Base-by-base conservation (phyloP, 352 stramenopile species). In the Phytophthora crassamura region DNA sequence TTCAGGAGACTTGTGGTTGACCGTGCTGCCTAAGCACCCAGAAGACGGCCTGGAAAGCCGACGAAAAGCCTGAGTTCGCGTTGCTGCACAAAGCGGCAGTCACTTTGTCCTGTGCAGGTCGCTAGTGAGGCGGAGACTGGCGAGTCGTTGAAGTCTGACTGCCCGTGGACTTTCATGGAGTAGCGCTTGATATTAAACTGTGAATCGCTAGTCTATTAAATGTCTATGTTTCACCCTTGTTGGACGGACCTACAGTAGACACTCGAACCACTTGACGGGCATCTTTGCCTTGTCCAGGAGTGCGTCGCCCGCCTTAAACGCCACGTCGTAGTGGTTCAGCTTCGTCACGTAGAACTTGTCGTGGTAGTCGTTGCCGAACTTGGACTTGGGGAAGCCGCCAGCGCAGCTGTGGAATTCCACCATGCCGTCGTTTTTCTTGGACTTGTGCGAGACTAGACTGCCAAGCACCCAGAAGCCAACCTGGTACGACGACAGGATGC, bases 261-360 rank as follows among this genome's bases (percentile, higher is more conserved):
- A 80, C 34, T 78, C 67, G 39, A 82, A 81, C 77, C 77, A 85
- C 55, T 80, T 80, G 30, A 76, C 46, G 16, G 71, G 71, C 64
- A 78, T 83, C 50, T 78, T 69, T 7, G 64, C 3, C 25, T 59
- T 65, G 20, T 67, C 58, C 39, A 74, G 53, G 48, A 72, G 49
- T 11, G 51, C 63, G 59, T 87, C 78, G 12, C 75, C 75, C 18
- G 66, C 41, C 22, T 63, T 70, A 42, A 87, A 84, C 3, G 73
- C 55, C 25, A 70, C 72, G 57, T 87, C 78, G 5, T 57, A 46
- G 54, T 74, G 66, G 30, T 74, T 74, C 25, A 70, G 48, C 12
- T 70, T 58, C 3, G 66, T 43, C 34, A 52, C 71, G 70, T 70
- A 84, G 64, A 69, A 84, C 7, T 51, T 57, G 51, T 65, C 59